Conservation (phyloP, 768 basidiomycete genomes). For the Leccinum uliginosum region DNA sequence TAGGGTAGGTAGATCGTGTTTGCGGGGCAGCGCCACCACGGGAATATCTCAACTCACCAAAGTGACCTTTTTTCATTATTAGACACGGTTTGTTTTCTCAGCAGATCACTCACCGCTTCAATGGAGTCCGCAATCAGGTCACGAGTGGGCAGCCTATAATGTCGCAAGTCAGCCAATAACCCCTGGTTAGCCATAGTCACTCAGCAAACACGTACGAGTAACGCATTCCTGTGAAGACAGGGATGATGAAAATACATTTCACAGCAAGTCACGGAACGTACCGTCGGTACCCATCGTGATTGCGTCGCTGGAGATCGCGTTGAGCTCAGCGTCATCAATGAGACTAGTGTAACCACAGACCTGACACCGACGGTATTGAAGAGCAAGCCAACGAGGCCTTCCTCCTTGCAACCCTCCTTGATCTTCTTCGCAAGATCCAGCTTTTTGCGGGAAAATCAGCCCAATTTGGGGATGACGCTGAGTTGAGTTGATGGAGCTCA, state of each 20-base stretch:
- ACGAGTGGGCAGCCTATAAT: slow-evolving; percentile 68
- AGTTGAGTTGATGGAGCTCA: slow-evolving; percentile 29
- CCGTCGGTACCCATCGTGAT: slow-evolving; percentile 90
- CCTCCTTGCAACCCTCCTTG: slow-evolving; percentile 78
- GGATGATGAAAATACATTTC: background rate
- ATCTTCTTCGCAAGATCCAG: slow-evolving; percentile 75
- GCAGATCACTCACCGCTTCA: slow-evolving; percentile 54
- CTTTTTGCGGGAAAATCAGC: slow-evolving; percentile 33
- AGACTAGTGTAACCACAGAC: slow-evolving; percentile 32
- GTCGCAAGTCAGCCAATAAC: background rate
- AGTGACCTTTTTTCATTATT: slow-evolving; percentile 40
- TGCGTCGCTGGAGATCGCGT: slow-evolving; percentile 52
- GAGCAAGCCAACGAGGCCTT: slow-evolving; percentile 75
- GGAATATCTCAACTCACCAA: slow-evolving; percentile 36
- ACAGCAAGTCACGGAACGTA: slow-evolving; percentile 28
- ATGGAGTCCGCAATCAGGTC: slow-evolving; percentile 90
- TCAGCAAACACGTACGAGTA: slow-evolving; percentile 58
- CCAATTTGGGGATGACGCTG: background rate
- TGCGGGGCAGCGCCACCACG: background rate
- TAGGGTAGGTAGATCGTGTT: background rate
- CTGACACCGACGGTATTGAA: slow-evolving; percentile 87
- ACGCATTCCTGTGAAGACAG: slow-evolving; percentile 60
- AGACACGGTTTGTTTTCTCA: slow-evolving; percentile 1
- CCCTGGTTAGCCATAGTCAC: background rate
- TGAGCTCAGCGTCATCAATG: background rate